phyloP scores from a whole-genome alignment of 306 rosid species.

The Dryas octopetala region DNA sequence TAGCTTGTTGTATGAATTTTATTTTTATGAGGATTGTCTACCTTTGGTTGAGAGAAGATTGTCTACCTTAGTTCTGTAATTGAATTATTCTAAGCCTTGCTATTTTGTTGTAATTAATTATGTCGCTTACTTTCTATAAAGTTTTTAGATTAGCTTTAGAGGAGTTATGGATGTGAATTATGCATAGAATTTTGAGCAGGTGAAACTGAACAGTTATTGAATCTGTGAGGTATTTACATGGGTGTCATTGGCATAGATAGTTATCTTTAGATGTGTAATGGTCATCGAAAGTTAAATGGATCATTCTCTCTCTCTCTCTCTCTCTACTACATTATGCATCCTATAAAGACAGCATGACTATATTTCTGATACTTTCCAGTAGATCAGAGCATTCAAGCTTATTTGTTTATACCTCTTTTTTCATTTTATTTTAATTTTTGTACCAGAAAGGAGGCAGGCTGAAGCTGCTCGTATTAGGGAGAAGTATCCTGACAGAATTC shows the following conservation, averaged over 20 bases:
- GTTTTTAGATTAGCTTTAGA: background rate
- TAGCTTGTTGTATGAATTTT: background rate
- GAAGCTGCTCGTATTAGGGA: conserved; percentile 89
- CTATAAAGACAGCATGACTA: background rate
- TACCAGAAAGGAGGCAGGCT: conserved; percentile 79
- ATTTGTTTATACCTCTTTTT: background rate
- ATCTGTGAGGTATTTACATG: background rate
- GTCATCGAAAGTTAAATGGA: background rate
- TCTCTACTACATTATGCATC: background rate
- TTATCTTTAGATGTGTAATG: background rate
- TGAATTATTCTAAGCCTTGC: background rate
- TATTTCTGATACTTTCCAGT: background rate
- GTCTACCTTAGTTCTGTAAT: background rate
- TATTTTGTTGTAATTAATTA: background rate
- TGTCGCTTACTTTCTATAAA: background rate
- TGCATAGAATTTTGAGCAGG: background rate
- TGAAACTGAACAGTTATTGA: background rate
- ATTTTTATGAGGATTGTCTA: background rate
- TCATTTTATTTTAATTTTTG: background rate
- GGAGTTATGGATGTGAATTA: background rate
- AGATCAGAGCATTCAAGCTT: background rate
- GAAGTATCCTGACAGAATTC: conserved; percentile 89
- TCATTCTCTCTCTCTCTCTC: background rate
- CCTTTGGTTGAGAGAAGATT: too few relatives aligned
- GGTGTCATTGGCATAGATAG: background rate